Evolutionary conservation across 2,329 filamentous ascomycete genomes (phyloP), one percentile per base, ranked within the genome.

Genomic region (Exophiala viscosa): DNA sequence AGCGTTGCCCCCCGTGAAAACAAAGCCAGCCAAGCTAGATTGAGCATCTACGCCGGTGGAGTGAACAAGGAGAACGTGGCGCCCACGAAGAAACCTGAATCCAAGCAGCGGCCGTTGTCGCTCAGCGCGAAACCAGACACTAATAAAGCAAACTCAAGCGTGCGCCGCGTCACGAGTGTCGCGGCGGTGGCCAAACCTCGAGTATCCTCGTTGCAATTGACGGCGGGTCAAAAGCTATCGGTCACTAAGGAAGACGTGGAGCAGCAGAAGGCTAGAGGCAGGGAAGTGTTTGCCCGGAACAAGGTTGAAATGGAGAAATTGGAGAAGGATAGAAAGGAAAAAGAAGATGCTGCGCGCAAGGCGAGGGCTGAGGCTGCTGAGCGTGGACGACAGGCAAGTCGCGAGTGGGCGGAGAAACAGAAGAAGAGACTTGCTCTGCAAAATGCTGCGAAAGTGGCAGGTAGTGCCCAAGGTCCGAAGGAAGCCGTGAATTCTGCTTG

Each of bases 11-110:
- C 66, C 1, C 70, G 75, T 18, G 73, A 74, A 47, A 79, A 76
- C 11, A 70, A 73, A 35, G 66, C 75, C 14, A 74, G 72, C 52
- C 71, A 69, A 47, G 71, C 72, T 9, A 67, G 77, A 9, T 66
- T 75, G 52, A 71, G 65, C 44, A 45, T 71, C 11, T 55, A 60
- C 20, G 44, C 51, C 15, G 49, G 31, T 14, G 61, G 58, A 18
- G 32, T 39, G 10, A 55, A 55, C 40, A 61, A 61, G 51, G 58
- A 63, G 38, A 62, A 63, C 23, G 49, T 58, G 15, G 56, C 43
- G 2, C 59, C 61, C 13, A 53, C 48, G 31, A 31, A 33, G 6
- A 23, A 36, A 20, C 15, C 38, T 5, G 44, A 28, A 36, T 33
- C 45, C 14, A 52, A 44, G 28, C 36, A 46, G 34, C 54, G 61